Evolutionary conservation across 73 alveolate genomes (phyloP).

Genomic region (Paramecium pentaurelia): DNA sequence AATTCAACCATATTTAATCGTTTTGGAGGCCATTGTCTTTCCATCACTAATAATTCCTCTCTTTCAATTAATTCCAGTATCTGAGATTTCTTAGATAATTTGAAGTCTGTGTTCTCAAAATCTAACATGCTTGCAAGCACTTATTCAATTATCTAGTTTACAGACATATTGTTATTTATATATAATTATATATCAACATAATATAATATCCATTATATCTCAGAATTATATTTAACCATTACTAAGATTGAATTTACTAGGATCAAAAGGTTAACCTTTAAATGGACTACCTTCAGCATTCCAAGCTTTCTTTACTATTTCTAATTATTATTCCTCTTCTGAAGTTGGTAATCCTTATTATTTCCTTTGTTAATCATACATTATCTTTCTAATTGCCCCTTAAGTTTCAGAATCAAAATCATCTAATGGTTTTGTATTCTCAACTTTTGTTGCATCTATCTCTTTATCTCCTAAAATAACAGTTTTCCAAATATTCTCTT

Average conservation of each 20-base stretch:
- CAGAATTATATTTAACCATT: constrained; percentile 54
- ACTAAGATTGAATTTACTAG: constrained; percentile 54
- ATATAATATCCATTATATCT: background rate
- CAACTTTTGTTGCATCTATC: constrained; percentile 98
- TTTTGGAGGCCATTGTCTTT: constrained; percentile 13
- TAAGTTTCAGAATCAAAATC: constrained; percentile 97
- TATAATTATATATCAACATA: background rate
- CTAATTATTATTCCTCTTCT: constrained; percentile 95
- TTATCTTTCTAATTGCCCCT: constrained; percentile 91
- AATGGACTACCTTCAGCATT: constrained; percentile 71
- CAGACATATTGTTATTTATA: background rate
- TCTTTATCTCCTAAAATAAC: constrained; percentile 93
- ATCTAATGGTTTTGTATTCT: constrained; percentile 92
- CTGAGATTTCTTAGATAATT: background rate
- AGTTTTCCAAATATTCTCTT: constrained; percentile 96
- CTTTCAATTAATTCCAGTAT: constrained; percentile 28
- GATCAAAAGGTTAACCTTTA: constrained; percentile 62
- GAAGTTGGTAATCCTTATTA: constrained; percentile 92
- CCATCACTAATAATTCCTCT: constrained; percentile 25
- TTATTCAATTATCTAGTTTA: background rate
- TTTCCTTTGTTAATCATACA: constrained; percentile 96
- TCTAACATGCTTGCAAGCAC: background rate
- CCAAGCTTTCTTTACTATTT: constrained; percentile 90
- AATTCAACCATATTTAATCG: constrained; percentile 41
- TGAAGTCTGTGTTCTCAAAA: background rate